phyloP scores from a whole-genome alignment of 179 eudicot species.

The Sideroxylon spinosum region DNA sequence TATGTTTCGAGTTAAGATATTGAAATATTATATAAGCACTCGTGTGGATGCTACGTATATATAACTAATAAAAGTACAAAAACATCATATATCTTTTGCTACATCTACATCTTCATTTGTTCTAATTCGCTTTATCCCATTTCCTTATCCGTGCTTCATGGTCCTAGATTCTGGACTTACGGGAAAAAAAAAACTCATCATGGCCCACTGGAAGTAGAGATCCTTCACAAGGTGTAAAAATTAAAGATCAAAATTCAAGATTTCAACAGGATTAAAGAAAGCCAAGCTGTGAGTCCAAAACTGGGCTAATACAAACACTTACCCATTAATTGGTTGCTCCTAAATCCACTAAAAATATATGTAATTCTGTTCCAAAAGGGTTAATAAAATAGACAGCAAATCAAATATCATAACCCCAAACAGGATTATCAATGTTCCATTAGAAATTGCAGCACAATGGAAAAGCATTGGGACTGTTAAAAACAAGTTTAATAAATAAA shows the following conservation, averaged over 20 bases:
- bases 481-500: not conserved
- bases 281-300: not conserved
- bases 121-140: too few relatives aligned
- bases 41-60: too few relatives aligned
- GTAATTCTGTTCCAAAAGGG: not conserved
- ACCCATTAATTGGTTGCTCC: not conserved
- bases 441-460: not conserved
- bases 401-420: constrained; percentile 5
- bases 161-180: too few relatives aligned
- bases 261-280: not conserved
- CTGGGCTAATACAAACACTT: not conserved
- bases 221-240: not conserved
- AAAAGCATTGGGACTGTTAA: constrained; percentile 1
- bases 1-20: too few relatives aligned
- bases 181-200: too few relatives aligned
- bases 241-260: not conserved
- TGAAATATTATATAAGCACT: too few relatives aligned
- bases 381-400: not conserved
- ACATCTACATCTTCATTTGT: too few relatives aligned
- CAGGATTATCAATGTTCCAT: not conserved
- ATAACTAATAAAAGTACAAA: too few relatives aligned
- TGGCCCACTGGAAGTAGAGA: not conserved
- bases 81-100: too few relatives aligned
- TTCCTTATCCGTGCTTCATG: too few relatives aligned
- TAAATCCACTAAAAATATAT: not conserved